Evolutionary conservation across 202 grass and related monocot species (phyloP), one percentile per base, ranked within the genome.

Genomic region (Elaeis oleifera): DNA sequence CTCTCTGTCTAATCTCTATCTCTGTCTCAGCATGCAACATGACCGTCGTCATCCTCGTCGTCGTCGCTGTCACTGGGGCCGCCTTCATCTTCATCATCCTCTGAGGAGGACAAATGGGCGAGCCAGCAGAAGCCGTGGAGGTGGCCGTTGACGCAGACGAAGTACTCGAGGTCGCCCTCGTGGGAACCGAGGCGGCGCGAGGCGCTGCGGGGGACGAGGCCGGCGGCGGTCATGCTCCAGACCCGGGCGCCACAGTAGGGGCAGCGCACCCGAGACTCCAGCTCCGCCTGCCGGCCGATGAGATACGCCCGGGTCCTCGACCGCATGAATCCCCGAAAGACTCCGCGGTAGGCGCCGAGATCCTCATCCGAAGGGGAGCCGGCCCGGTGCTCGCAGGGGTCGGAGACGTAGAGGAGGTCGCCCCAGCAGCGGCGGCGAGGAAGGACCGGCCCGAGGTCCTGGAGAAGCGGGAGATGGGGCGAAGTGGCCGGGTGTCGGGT

Each of bases 81-180:
- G 0, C 62, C 54, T 0, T n/a, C 22, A 20, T 0, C 61, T 5
- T 16, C 24, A 0, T 56, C 23, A 2, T 77, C 85, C 9, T 77
- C 74, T 70, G 56, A 71, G 29, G 70, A 65, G 22, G 90, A 95
- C 26, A 96, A 79, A 0, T 70, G 91, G 1, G 79, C 59, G 67
- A 96, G 81, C 79, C 81, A 90, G 87, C 87, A 96, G 73, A 74
- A 85, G 26, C 91, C 91, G 59, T 96, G 87, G 18, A 90, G 76
- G 69, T 96, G 91, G 0, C 87, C 87, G 66, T 89, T 90, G 64
- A 96, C 84, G 77, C 91, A 96, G 26, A 96, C 84, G 54, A 88
- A 90, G 78, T 96, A 96, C 84, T 96, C 78, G 17, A 96, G 53
- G 4, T 57, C 18, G 1, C 60, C 87, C 4, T 90, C 68, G 56